Percentiles rank a stretch among this genome's conserved stretches.
Evolutionary conservation across 768 basidiomycete species (phyloP).

Genomic region (Gymnopilus junonius): DNA sequence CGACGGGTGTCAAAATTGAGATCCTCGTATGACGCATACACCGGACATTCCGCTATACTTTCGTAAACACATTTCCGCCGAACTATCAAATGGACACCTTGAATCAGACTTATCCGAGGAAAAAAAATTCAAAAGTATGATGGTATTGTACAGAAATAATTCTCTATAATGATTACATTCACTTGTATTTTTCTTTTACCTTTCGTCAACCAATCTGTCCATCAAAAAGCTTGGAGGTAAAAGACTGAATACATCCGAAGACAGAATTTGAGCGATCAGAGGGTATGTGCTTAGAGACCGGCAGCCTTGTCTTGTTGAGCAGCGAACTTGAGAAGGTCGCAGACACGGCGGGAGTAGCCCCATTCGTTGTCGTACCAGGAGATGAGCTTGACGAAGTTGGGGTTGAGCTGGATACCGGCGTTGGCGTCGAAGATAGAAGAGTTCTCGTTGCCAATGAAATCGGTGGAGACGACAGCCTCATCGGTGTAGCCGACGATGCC

Average conservation of each 20-base stretch:
- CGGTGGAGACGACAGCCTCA: constrained; percentile 91
- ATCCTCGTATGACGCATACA: no score
- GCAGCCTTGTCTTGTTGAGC: constrained; percentile 70
- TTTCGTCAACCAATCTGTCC: neutral
- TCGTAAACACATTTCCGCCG: no score
- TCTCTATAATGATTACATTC: constrained; percentile 19
- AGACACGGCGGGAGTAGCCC: constrained; percentile 93
- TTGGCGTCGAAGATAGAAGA: constrained; percentile 94
- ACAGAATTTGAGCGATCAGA: neutral
- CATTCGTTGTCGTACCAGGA: constrained; percentile 96
- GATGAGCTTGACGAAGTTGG: constrained; percentile 95
- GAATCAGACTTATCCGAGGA: no score
- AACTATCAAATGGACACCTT: no score
- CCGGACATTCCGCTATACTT: no score
- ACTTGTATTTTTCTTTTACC: constrained; percentile 3
- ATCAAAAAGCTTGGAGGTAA: neutral
- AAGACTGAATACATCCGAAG: neutral
- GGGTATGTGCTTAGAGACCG: constrained; percentile 24
- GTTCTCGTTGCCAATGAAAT: constrained; percentile 79
- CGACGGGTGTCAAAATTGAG: no score
- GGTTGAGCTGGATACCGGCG: constrained; percentile 92
- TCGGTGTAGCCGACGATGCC: constrained; percentile 92
- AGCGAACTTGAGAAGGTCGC: constrained; percentile 83
- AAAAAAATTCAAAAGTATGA: neutral
- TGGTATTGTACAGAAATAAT: constrained; percentile 5